Conservation (phyloP, 352 stramenopile genomes). For the Phytophthora aleatoria region DNA sequence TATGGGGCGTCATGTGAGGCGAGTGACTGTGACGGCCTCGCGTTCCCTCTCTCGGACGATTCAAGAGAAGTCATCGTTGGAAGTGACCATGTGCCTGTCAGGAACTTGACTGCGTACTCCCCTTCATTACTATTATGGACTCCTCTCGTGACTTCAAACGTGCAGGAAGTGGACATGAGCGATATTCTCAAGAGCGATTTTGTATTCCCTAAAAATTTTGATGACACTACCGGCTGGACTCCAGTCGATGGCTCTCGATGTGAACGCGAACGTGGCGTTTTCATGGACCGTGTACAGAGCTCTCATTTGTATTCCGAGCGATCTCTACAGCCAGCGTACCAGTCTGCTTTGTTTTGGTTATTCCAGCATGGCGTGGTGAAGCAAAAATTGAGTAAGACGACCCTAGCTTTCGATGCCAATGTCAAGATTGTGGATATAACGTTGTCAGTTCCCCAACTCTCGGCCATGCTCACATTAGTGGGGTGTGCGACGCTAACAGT, state of each 20-base stretch:
- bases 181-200: constrained; percentile 61
- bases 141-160: constrained; percentile 46
- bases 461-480: constrained; percentile 43
- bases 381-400: constrained; percentile 27
- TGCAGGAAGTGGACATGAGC: constrained; percentile 55
- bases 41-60: constrained; percentile 25
- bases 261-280: constrained; percentile 48
- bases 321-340: constrained; percentile 52
- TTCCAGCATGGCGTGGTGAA: constrained; percentile 49
- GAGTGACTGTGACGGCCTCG: constrained; percentile 36
- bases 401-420: constrained; percentile 36
- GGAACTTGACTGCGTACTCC: constrained; percentile 36
- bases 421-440: constrained; percentile 38
- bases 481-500: constrained; percentile 44
- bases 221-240: constrained; percentile 34
- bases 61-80: constrained; percentile 38
- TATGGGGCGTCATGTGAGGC: constrained; percentile 39
- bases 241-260: constrained; percentile 39
- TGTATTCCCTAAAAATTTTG: constrained; percentile 57
- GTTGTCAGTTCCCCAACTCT: constrained; percentile 40
- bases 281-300: constrained; percentile 49
- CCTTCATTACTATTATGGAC: constrained; percentile 37
- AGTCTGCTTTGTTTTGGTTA: constrained; percentile 57
- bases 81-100: constrained; percentile 34
- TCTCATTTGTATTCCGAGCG: constrained; percentile 55